Base-by-base conservation (phyloP, 108 stramenopile species). In the Heterococcus sp. region DNA sequence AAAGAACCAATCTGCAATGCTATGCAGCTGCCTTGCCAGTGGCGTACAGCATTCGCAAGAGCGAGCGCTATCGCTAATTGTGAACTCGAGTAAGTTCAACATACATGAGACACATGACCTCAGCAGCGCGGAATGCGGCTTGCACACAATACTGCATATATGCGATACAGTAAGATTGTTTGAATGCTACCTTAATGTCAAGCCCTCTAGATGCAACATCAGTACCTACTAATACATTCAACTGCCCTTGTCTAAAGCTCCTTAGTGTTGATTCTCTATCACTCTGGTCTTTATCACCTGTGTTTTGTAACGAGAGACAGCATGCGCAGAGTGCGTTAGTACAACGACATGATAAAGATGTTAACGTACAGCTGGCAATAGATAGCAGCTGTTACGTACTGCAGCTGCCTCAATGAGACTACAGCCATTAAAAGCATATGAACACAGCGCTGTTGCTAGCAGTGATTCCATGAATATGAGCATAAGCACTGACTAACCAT, bases 201-300 rank as follows among this genome's bases (percentile, higher is more conserved):
- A 99, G 86, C 36, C 99, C 99, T 8, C 99, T 91, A 26, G 99
- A 96, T 34, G 99, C 99, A 33, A 99, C 99, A 87, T 99, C 99
- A 31, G 97, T 99, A 11, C 98, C 99, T 37, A 97, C 92, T 37
- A 99, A 84, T 64, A 98, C 80, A 38, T 92, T 92, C 65, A 87
- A 88, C 58, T 90, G 87, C 69, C 94, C 93, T 31, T 69, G 86
- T 74, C 94, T 94, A 90, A 99, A 99, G 81, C 97, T 93, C n/a
- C 86, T 79, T 39, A 99, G 89, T 3, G 92, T 94, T 90, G 92
- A 94, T 84, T 99, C 98, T 72, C 99, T 95, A 76, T 99, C 97
- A 34, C 95, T 74, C 89, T 99, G 97, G 66, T 92, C 85, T 83
- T 97, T 95, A 89, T 98, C 96, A 26, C 98, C 97, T 58, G 46